phyloP scores from a whole-genome alignment of 371 early-diverging fungal genomes.

The Mucor irregularis region DNA sequence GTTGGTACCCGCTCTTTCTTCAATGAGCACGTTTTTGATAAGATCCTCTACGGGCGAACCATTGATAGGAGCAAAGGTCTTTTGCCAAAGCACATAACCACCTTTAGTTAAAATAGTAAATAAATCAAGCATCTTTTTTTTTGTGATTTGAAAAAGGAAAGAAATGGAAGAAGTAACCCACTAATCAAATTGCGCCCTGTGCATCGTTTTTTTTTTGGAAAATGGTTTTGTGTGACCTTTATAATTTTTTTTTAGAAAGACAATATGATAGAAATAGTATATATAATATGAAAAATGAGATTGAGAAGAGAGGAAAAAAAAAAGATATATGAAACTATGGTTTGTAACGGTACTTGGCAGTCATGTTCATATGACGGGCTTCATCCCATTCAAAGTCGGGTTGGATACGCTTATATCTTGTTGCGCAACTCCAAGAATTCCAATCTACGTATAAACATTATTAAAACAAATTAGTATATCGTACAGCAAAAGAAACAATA shows the following conservation, averaged over 20 bases:
- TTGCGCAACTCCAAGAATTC: constrained; percentile 42
- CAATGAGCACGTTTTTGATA: constrained; percentile 78
- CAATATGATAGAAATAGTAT: no score
- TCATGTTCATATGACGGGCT: constrained; percentile 24
- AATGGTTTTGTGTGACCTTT: no score
- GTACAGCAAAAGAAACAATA: no score
- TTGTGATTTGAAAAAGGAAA: neutral
- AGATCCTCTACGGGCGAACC: constrained; percentile 73
- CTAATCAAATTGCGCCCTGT: no score
- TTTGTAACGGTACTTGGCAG: constrained; percentile 25
- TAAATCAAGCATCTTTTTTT: constrained; percentile 72
- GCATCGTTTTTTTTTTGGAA: constrained; percentile 1
- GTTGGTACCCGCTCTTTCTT: constrained; percentile 70
- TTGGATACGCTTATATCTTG: constrained; percentile 26
- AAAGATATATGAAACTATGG: neutral
- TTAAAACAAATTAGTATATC: no score
- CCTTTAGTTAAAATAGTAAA: constrained; percentile 80
- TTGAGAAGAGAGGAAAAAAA: neutral
- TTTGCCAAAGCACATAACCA: constrained; percentile 83
- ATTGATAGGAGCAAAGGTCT: constrained; percentile 56
- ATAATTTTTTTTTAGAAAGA: no score
- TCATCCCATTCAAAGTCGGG: constrained; percentile 34
- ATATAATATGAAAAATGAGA: no score
- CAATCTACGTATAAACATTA: constrained; percentile 33
- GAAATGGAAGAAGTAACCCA: neutral